A percentile compares a stretch with the other conserved stretches of the same genome.
Evolutionary conservation across 1,284 basidiomycete genomes (phyloP).

Genomic region (Meira nashicola): DNA sequence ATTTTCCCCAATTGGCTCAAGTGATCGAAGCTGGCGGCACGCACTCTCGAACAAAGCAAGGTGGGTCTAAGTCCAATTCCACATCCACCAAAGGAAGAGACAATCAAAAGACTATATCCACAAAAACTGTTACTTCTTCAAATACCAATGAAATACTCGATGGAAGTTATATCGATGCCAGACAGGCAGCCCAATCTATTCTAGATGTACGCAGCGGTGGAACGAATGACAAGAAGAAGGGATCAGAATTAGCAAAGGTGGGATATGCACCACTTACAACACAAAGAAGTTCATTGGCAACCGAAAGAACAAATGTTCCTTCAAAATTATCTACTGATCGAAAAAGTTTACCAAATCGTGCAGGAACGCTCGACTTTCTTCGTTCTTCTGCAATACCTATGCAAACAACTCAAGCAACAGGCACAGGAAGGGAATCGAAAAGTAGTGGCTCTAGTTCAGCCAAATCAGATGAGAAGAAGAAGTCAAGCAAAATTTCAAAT

Average conservation of each 20-base stretch:
- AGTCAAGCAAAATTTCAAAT: background rate
- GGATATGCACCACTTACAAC: too few relatives aligned
- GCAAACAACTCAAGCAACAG: background rate
- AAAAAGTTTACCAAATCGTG: background rate
- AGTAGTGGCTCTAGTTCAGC: background rate
- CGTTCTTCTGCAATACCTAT: background rate
- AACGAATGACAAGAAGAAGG: background rate
- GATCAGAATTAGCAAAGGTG: too few relatives aligned
- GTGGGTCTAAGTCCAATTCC: slow-evolving; percentile 1
- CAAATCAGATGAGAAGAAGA: background rate
- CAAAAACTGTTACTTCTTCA: background rate
- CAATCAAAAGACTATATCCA: background rate
- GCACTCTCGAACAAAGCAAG: background rate
- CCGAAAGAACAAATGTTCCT: background rate
- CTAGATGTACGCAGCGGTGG: slow-evolving; percentile 16
- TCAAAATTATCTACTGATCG: background rate
- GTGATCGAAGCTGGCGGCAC: slow-evolving; percentile 3
- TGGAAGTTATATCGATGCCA: slow-evolving; percentile 37
- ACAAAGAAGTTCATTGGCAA: background rate
- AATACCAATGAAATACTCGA: slow-evolving; percentile 14
- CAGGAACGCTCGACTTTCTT: slow-evolving; percentile 5
- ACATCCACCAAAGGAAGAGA: background rate
- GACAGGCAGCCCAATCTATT: slow-evolving; percentile 29
- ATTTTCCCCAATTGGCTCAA: slow-evolving; percentile 12
- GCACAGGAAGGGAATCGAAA: background rate